phyloP scores from a whole-genome alignment of 129 eudicot genomes.

The Apium graveolens region DNA sequence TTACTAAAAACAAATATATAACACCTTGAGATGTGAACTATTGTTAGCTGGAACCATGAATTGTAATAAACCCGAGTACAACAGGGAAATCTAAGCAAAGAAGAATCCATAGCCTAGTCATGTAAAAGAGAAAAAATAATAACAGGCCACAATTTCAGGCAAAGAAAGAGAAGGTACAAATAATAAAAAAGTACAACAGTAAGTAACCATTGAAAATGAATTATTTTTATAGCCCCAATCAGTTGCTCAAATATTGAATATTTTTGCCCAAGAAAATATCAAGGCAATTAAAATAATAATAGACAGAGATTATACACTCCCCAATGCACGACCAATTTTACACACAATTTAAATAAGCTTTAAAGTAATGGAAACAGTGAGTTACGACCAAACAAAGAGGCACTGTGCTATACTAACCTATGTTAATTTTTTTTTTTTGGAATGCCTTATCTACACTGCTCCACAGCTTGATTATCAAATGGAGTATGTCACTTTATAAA shows the following conservation, averaged over 20 bases:
- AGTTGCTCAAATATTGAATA: not conserved
- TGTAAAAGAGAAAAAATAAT: not conserved
- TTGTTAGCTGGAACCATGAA: no score
- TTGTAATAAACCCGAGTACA: no score
- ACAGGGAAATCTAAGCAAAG: not conserved
- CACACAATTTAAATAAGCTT: not conserved
- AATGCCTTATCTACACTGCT: not conserved
- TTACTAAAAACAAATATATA: no score
- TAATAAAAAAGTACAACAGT: not conserved
- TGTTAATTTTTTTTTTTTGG: not conserved
- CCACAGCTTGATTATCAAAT: not conserved
- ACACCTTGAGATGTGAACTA: no score
- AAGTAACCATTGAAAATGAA: not conserved
- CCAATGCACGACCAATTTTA: not conserved
- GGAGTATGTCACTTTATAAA: not conserved
- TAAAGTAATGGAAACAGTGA: not conserved
- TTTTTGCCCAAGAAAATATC: not conserved
- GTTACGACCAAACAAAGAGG: not conserved
- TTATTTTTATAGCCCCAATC: not conserved
- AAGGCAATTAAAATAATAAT: not conserved
- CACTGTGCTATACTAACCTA: not conserved
- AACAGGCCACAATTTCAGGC: not conserved
- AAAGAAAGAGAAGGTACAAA: not conserved
- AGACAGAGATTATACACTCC: not conserved
- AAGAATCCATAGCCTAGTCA: not conserved